Conservation (phyloP, 2,329 filamentous ascomycete genomes). For the Gaeumannomyces sp. region DNA sequence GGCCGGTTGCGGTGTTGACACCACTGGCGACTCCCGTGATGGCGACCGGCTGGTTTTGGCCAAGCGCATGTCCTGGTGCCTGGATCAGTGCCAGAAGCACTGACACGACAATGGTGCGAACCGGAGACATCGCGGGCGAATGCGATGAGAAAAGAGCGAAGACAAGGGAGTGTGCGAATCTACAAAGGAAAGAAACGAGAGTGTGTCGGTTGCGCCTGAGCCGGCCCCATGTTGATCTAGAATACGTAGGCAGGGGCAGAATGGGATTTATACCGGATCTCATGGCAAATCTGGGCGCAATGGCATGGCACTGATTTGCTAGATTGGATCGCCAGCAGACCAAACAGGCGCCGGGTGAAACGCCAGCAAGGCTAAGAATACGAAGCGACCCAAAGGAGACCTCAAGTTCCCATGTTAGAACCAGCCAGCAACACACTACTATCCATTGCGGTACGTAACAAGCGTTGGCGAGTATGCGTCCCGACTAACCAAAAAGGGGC, state of each 20-base stretch:
- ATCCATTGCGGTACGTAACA: not conserved
- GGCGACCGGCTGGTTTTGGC: conserved; percentile 6
- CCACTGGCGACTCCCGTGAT: conserved; percentile 28
- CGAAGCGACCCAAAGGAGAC: not conserved
- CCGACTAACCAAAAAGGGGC: not conserved
- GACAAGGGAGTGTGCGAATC: not conserved
- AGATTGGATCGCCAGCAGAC: not conserved
- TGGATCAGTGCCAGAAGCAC: not conserved
- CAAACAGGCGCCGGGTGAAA: not conserved
- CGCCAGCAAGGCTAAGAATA: not conserved
- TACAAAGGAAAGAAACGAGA: not conserved
- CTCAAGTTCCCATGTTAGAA: not conserved
- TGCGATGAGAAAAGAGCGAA: conserved; percentile 1
- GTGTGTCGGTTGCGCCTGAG: not conserved
- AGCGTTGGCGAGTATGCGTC: not conserved
- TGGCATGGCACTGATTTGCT: no score
- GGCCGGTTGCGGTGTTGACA: conserved; percentile 24
- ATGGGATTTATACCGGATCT: not conserved
- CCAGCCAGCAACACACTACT: not conserved
- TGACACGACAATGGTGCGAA: not conserved
- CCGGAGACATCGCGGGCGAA: not conserved
- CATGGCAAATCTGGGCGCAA: not conserved
- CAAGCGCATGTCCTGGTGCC: not conserved
- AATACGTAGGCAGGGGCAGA: not conserved
- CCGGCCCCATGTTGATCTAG: not conserved